These are phyloP conservation scores for Jasminum sambac DNA, from an alignment of 257 asterid species.

Conservation along the genomic window DNA sequence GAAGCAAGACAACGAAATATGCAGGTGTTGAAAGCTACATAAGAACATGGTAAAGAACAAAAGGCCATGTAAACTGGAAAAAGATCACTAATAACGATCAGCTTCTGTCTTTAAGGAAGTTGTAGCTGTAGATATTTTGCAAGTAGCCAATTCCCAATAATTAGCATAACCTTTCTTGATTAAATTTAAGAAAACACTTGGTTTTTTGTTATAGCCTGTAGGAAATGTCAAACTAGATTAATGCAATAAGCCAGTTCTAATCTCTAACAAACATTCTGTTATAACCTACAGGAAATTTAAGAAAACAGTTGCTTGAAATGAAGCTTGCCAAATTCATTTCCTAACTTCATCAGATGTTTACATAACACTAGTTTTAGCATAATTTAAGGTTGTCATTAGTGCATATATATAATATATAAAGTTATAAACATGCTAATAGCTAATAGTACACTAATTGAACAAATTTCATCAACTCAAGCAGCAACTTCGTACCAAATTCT, in stretches of 20 bases:
- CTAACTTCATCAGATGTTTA: constrained; percentile 13
- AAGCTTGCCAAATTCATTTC: constrained; percentile 17
- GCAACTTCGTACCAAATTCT: constrained; percentile 21
- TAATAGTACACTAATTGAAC: not conserved
- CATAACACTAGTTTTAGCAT: constrained; percentile 1
- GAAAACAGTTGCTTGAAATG: too few relatives aligned
- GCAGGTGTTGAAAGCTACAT: constrained; percentile 26
- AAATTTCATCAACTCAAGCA: constrained; percentile 17
- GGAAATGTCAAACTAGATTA: not conserved
- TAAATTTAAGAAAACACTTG: constrained; percentile 3
- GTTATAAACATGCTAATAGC: not conserved
- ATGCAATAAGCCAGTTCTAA: not conserved
- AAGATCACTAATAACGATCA: constrained; percentile 14
- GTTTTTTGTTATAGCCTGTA: not conserved
- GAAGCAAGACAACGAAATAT: constrained; percentile 23
- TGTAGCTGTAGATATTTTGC: constrained; percentile 5
- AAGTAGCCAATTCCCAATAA: constrained; percentile 5
- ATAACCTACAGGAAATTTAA: too few relatives aligned
- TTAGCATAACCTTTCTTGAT: constrained; percentile 16
- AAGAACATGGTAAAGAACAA: constrained; percentile 26
- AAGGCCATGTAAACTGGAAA: constrained; percentile 39
- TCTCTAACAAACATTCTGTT: constrained; percentile 3
- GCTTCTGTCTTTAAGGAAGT: constrained; percentile 19
- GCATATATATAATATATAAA: constrained; percentile 3
- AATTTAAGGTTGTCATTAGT: constrained; percentile 1